These are phyloP conservation scores for Paraleonurus japonicus DNA, from an alignment of 257 asterid genomes.

Conservation along the genomic window DNA sequence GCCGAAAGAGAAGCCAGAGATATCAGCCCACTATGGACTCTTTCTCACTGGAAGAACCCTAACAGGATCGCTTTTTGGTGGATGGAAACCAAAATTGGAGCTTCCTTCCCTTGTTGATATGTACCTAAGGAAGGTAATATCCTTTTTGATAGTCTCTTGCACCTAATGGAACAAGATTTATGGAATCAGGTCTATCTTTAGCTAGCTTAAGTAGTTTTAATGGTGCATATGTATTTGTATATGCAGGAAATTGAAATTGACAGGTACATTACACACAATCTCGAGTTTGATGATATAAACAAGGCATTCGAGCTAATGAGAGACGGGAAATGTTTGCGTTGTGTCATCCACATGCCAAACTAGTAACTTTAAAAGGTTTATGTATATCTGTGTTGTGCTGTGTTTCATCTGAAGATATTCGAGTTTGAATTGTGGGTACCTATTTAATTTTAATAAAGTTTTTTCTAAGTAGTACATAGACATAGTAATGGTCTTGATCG, in stretches of 20 bases:
- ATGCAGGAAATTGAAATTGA: slow-evolving; percentile 82
- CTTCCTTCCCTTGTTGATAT: slow-evolving; percentile 80
- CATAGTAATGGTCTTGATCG: not conserved
- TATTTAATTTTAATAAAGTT: not conserved
- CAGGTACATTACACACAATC: slow-evolving; percentile 60
- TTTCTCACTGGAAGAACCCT: slow-evolving; percentile 78
- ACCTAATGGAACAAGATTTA: not conserved
- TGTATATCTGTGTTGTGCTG: not conserved
- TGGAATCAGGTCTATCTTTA: not conserved
- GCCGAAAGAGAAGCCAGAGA: slow-evolving; percentile 77
- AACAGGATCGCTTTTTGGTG: slow-evolving; percentile 86
- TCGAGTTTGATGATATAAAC: slow-evolving; percentile 74
- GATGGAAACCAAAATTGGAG: slow-evolving; percentile 97
- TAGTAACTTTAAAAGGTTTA: not conserved
- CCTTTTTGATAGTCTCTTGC: not conserved
- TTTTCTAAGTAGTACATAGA: not conserved
- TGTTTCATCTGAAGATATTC: not conserved
- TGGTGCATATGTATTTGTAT: not conserved
- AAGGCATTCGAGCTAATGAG: slow-evolving; percentile 75
- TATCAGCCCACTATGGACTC: slow-evolving; percentile 76
- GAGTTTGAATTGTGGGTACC: not conserved
- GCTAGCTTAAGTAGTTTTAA: not conserved
- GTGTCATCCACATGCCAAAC: slow-evolving; percentile 79
- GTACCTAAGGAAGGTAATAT: slow-evolving; percentile 70
- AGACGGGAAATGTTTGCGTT: slow-evolving; percentile 84